phyloP scores from a whole-genome alignment of 306 rosid species.

The Delonix regia region DNA sequence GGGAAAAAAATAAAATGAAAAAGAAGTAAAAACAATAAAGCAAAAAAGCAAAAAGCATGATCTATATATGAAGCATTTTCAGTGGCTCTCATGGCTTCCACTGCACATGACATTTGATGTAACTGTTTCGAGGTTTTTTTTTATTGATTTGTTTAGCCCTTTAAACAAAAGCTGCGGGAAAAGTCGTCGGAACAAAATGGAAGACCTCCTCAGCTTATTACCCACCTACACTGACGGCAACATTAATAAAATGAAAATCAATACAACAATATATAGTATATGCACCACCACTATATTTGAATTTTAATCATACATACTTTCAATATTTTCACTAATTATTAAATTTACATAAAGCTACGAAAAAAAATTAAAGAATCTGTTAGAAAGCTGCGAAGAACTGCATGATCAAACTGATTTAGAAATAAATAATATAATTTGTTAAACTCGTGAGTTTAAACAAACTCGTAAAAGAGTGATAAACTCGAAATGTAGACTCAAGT shows the following conservation, averaged over 20 bases:
- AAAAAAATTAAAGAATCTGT: too few species aligned
- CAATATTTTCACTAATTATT: too few species aligned
- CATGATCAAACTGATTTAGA: not conserved
- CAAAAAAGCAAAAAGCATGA: not conserved
- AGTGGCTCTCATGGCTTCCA: not conserved
- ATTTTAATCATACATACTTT: not conserved
- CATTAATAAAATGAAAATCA: not conserved
- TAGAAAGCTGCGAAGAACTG: too few species aligned
- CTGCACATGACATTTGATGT: not conserved
- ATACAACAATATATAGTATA: too few species aligned
- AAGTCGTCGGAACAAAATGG: not conserved
- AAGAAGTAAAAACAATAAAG: not conserved
- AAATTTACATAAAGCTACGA: too few species aligned
- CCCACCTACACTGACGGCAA: not conserved
- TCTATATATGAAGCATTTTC: slow-evolving; percentile 6
- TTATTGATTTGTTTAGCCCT: slow-evolving; percentile 7
- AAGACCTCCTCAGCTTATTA: not conserved
- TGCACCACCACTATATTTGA: too few species aligned
- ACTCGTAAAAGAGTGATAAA: too few species aligned
- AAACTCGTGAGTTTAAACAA: too few species aligned
- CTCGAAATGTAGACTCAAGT: too few species aligned
- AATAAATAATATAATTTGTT: too few species aligned
- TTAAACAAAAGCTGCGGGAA: not conserved
- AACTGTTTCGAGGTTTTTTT: not conserved
- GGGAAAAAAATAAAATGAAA: not conserved